Evolutionary conservation across 352 stramenopile species (phyloP).

Genomic region (Phytophthora parvispora): DNA sequence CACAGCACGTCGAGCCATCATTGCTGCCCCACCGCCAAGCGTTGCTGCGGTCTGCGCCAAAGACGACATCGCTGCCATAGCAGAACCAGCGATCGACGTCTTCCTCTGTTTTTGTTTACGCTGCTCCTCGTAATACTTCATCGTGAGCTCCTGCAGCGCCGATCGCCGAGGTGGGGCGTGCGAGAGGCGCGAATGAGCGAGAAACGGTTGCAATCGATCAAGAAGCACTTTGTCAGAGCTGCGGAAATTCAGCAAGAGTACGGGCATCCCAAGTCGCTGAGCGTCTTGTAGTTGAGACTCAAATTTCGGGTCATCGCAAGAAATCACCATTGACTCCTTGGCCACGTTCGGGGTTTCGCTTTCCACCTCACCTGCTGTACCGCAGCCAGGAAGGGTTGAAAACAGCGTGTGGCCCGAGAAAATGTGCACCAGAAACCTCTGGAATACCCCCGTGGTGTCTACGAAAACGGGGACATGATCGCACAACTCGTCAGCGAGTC

Average conservation of each 20-base stretch:
- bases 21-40: background rate
- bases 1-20: slow-evolving; percentile 11
- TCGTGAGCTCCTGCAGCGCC: slow-evolving; percentile 25
- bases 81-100: slow-evolving; percentile 11
- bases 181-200: slow-evolving; percentile 14
- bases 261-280: slow-evolving; percentile 26
- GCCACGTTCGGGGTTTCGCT: slow-evolving; percentile 21
- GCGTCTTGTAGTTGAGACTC: slow-evolving; percentile 41
- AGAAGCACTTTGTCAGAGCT: slow-evolving; percentile 20
- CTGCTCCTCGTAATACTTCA: slow-evolving; percentile 33
- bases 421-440: slow-evolving; percentile 57
- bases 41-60: slow-evolving; percentile 5
- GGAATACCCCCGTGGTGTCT: slow-evolving; percentile 47
- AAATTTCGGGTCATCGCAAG: slow-evolving; percentile 36
- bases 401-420: slow-evolving; percentile 59
- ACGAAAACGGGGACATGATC: slow-evolving; percentile 58
- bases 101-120: slow-evolving; percentile 22
- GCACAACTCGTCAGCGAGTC: slow-evolving; percentile 35
- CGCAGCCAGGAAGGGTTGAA: slow-evolving; percentile 22
- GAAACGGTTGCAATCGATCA: slow-evolving; percentile 24
- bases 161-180: slow-evolving; percentile 22
- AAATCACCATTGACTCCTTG: slow-evolving; percentile 41
- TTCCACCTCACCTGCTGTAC: slow-evolving; percentile 11
- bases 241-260: slow-evolving; percentile 53
- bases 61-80: slow-evolving; percentile 11